Base-by-base conservation (phyloP, 257 asterid species). In the Linaria vulgaris region DNA sequence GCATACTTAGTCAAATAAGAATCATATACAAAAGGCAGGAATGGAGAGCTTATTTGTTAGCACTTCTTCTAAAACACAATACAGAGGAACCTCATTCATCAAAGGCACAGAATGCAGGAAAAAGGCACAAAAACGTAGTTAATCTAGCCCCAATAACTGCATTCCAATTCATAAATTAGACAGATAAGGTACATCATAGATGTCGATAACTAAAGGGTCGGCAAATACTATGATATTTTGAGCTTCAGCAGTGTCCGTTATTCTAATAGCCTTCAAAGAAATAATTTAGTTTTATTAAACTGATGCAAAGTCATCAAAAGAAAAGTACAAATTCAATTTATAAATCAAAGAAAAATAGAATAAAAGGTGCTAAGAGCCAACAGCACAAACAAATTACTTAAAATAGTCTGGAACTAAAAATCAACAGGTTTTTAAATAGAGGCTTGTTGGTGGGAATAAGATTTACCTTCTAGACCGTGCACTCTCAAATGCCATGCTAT, bases 261-360 rank as follows among this genome's bases (percentile, higher is more conserved):
- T 45, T 47, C 46, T 15, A 12, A 30, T 30, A 46, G 12, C 59
- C 44, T 46, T 20, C n/a, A 13, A 34, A 13, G 30, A 13, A 23
- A 47, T 25, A 58, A 21, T 47, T 67, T 24, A 31, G 52, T 6
- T 56, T 20, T 37, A 24, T 50, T 63, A 12, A 47, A 37, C 45
- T 53, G 46, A 21, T 38, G 53, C 69, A 47, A 38, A 44, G 20
- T 34, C 53, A 69, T 43, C 1, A 21, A 61, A 54, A 49, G 39
- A 56, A 39, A 43, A 12, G 1, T 21, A 21, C 31, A 49, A 64
- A 19, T 30, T 13, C 39, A 0, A 51, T 49, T 13, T 23, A 21
- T 27, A 38, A 13, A 14, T 31, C 2, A 12, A 1, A 21, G 9
- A 27, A 27, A 27, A 27, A 38, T 22, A 9, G 15, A 30, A 53